Percentiles rank a stretch among this genome's conserved stretches.
phyloP scores from a whole-genome alignment of 257 asterid species.

The Solanum peruvianum region DNA sequence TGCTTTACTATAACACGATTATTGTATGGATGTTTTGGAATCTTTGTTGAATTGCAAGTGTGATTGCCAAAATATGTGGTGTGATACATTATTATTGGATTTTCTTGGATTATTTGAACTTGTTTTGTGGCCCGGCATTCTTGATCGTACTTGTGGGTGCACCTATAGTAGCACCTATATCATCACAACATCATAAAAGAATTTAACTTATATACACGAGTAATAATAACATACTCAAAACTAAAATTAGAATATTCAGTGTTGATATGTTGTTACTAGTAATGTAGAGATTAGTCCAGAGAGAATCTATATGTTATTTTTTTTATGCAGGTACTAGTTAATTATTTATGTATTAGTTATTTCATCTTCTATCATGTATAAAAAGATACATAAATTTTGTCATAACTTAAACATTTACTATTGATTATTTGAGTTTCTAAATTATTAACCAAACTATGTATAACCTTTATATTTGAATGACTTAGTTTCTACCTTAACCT shows the following conservation, averaged over 20 bases:
- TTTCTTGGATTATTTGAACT: conserved; percentile 36
- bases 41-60: conserved; percentile 23
- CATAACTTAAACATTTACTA: too few relatives aligned
- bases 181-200: neutral
- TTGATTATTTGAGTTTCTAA: neutral
- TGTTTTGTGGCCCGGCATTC: conserved; percentile 65
- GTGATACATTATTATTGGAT: conserved; percentile 14
- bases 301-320: too few relatives aligned
- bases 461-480: too few relatives aligned
- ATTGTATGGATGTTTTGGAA: neutral
- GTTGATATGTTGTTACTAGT: neutral
- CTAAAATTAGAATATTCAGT: neutral
- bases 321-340: too few relatives aligned
- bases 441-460: too few relatives aligned
- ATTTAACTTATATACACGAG: neutral
- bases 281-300: neutral
- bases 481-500: neutral
- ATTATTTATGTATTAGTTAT: neutral
- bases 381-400: neutral
- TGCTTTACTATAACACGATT: conserved; percentile 10
- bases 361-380: neutral
- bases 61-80: conserved; percentile 58
- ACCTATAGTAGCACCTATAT: conserved; percentile 71
- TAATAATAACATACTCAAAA: neutral
- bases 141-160: conserved; percentile 50